A percentile compares a stretch with the other conserved stretches of the same genome.
Conservation (phyloP, 495 filamentous ascomycete genomes). For the Podospora bellae-mahoneyi region DNA sequence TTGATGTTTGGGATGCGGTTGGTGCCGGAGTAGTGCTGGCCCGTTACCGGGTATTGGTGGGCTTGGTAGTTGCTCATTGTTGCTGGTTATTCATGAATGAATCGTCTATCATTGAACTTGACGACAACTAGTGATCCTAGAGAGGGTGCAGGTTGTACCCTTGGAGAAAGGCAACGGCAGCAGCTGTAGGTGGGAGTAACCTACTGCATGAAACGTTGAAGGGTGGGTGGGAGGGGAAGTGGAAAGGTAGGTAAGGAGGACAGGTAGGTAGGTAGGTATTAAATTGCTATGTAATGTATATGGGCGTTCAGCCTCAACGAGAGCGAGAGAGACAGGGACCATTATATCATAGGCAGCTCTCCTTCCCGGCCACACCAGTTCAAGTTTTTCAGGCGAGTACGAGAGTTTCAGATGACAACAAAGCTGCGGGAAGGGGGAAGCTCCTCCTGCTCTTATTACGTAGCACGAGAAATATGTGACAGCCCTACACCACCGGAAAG, state of each 20-base stretch:
- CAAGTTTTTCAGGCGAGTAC: not conserved
- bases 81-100: not conserved
- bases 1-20: slow-evolving; percentile 86
- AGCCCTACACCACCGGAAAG: not conserved
- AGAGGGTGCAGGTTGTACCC: not conserved
- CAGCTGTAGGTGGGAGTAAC: not conserved
- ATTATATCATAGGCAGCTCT: not conserved
- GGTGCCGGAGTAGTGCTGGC: slow-evolving; percentile 57
- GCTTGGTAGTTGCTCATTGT: slow-evolving; percentile 24
- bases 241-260: not conserved
- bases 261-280: not conserved
- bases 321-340: not conserved
- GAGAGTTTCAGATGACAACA: not conserved
- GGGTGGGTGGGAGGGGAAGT: not conserved
- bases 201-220: not conserved
- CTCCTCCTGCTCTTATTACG: not conserved
- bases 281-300: not conserved
- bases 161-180: not conserved
- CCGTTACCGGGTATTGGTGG: slow-evolving; percentile 28
- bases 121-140: not conserved
- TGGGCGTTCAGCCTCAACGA: not conserved
- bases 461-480: not conserved
- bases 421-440: not conserved
- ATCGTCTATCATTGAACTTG: not conserved
- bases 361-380: too few relatives aligned